Evolutionary conservation across 305 asterid species (phyloP), one percentile per base, ranked within the genome.

Genomic region (Fraxinus velutina): DNA sequence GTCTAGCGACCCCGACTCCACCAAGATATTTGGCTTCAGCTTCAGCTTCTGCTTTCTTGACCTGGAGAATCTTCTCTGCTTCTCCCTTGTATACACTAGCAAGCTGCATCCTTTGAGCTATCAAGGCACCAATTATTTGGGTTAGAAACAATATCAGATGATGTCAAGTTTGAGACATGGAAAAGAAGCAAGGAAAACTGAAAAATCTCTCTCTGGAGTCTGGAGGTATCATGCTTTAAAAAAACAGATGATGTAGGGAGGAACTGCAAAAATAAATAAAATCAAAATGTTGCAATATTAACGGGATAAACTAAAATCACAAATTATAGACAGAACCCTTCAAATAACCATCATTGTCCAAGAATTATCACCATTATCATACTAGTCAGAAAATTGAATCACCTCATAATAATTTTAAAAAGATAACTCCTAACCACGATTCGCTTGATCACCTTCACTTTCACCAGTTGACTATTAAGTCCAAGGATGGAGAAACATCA

Each of bases 1-100:
- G 99, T 85, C 93, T 88, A 13, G 99, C 99, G 30, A 95, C 99
- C 66, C 99, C 99, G 5, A 95, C 96, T 33, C 98, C 99, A 44
- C 99, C 99, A 6, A 95, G 92, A 88, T 95, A 95, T 90, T 95
- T 95, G 85, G 99, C 80, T 85, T 95, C 98, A n/a, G 98, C 99
- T 1, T 95, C 99, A 0, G 94, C 98, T 86, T 95, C 99, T 74
- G 99, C 99, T 86, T 85, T 95, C 90, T 95, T 95, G 15, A 95
- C 90, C 81, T 5, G 92, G 85, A 93, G 94, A 84, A 92, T 91
- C 84, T 95, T 95, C 79, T 95, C 99, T 4, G 99, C 97, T 87
- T 95, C 99, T 10, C 99, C 99, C 83, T 90, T 95, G 96, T 91
- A 95, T 76, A 92, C 99, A 55, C 96, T 91, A 72, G 99, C 99